phyloP scores from a whole-genome alignment of 305 asterid species.

The Nicotiana rustica region DNA sequence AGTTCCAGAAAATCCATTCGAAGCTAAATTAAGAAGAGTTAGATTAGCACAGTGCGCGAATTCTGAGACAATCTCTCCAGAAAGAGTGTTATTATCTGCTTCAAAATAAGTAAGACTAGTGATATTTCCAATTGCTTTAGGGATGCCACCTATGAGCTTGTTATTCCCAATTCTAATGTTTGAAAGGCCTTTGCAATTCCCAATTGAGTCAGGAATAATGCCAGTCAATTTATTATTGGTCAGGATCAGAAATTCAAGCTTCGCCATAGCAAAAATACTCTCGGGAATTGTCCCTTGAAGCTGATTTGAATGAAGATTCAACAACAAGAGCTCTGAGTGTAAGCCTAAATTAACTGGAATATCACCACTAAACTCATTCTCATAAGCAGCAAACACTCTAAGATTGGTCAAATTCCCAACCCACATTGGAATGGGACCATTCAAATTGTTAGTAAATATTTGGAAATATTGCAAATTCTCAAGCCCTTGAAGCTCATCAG shows the following conservation, averaged over 20 bases:
- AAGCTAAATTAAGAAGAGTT: constrained; percentile 86
- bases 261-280: constrained; percentile 74
- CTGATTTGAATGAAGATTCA: constrained; percentile 87
- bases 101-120: constrained; percentile 91
- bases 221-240: constrained; percentile 84
- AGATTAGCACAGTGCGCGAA: constrained; percentile 80
- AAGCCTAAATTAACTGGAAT: constrained; percentile 79
- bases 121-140: constrained; percentile 74
- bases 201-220: constrained; percentile 64
- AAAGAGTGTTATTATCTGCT: constrained; percentile 76
- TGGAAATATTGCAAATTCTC: constrained; percentile 70
- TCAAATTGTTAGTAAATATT: constrained; percentile 66
- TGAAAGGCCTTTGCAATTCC: constrained; percentile 74
- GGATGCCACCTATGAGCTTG: constrained; percentile 71
- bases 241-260: constrained; percentile 70
- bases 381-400: constrained; percentile 81
- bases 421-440: constrained; percentile 86
- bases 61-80: constrained; percentile 81
- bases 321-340: constrained; percentile 58
- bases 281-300: constrained; percentile 85
- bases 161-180: constrained; percentile 87
- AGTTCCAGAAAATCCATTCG: constrained; percentile 74
- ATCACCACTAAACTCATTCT: constrained; percentile 75
- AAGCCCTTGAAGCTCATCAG: constrained; percentile 68
- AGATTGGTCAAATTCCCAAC: constrained; percentile 70